Conservation (phyloP, 495 filamentous ascomycete genomes). For the Aspergillus mulundensis region DNA sequence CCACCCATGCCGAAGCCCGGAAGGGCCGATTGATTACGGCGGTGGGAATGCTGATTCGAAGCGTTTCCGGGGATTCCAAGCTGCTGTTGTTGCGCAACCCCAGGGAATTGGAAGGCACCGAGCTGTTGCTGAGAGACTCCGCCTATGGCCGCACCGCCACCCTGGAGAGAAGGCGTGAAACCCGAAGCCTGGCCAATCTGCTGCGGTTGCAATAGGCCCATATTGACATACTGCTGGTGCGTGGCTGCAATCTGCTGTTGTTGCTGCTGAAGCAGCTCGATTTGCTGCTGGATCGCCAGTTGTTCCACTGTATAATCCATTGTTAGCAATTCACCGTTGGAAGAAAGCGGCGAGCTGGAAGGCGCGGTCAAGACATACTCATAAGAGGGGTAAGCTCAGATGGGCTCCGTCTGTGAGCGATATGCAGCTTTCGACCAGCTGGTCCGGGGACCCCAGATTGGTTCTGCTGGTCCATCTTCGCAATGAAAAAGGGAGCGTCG, state of each 20-base stretch:
- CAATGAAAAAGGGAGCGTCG: conserved; percentile 19
- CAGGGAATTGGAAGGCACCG: conserved; percentile 85
- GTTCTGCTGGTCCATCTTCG: conserved; percentile 78
- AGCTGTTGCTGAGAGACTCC: conserved; percentile 82
- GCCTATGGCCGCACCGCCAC: conserved; percentile 49
- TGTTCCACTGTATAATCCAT: conserved; percentile 71
- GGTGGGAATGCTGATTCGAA: conserved; percentile 66
- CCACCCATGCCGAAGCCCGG: conserved; percentile 93
- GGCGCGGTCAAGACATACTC: conserved; percentile 62
- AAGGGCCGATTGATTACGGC: conserved; percentile 95
- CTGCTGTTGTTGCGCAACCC: conserved; percentile 75
- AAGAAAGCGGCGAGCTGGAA: neutral
- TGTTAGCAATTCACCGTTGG: conserved; percentile 8
- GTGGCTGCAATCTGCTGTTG: conserved; percentile 96
- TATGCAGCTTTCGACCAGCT: conserved; percentile 86
- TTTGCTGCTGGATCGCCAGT: conserved; percentile 97
- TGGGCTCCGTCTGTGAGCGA: conserved; percentile 94
- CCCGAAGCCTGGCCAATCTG: conserved; percentile 66
- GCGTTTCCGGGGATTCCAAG: conserved; percentile 54
- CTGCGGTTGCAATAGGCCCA: conserved; percentile 84
- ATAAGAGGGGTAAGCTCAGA: conserved; percentile 97
- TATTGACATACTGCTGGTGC: conserved; percentile 95
- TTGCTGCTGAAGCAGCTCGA: conserved; percentile 94
- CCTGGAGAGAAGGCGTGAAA: conserved; percentile 67
- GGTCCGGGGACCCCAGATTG: conserved; percentile 75